Evolutionary conservation across 345 rosid species (phyloP).

Genomic region (Dipteronia sinensis): DNA sequence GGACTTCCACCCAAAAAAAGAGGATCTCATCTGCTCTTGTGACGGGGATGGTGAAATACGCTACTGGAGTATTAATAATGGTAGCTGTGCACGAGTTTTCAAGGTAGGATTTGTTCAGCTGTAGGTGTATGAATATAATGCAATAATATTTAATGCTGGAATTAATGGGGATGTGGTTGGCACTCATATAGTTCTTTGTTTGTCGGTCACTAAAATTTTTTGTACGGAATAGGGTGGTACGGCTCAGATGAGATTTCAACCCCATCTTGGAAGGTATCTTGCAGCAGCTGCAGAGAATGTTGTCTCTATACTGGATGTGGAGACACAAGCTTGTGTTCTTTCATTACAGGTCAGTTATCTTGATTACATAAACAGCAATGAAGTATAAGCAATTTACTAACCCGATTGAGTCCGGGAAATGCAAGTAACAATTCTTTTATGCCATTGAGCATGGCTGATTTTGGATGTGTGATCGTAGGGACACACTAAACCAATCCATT

Average conservation of each 20-base stretch:
- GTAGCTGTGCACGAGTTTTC: conserved; percentile 71
- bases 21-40: conserved; percentile 95
- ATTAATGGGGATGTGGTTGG: background rate
- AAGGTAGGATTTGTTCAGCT: conserved; percentile 55
- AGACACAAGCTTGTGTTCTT: conserved; percentile 73
- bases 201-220: background rate
- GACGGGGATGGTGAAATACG: conserved; percentile 89
- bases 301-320: conserved; percentile 82
- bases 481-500: conserved; percentile 71
- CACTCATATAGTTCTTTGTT: conserved; percentile 1
- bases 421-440: background rate
- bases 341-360: conserved; percentile 63
- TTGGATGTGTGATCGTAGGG: conserved; percentile 48
- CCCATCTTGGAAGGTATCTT: conserved; percentile 82
- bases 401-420: background rate
- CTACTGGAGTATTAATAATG: conserved; percentile 89
- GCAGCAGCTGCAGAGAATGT: conserved; percentile 88
- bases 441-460: background rate
- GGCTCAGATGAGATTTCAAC: conserved; percentile 89
- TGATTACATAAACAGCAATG: background rate
- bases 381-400: background rate
- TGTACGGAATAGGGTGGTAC: conserved; percentile 66
- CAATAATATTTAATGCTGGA: background rate
- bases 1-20: conserved; percentile 90
- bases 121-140: conserved; percentile 1